Evolutionary conservation across 768 basidiomycete genomes (phyloP), one percentile per base, ranked within the genome.

Genomic region (Lentinula sp.): DNA sequence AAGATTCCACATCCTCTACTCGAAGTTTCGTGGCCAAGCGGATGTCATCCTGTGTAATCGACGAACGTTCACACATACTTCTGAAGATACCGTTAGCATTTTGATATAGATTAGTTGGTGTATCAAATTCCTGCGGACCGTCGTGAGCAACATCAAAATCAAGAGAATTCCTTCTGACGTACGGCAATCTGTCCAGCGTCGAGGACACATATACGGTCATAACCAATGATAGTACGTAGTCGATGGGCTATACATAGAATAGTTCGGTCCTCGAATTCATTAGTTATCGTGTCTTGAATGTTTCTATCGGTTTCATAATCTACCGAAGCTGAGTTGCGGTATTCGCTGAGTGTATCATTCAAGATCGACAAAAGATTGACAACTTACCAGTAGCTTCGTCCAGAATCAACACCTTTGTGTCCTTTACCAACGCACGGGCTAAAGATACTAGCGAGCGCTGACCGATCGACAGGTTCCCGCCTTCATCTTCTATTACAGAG

Each of bases 221-320:
- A 95, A 11, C 84, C 80, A 63, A 95, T 86, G 67, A 96, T 94
- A 1, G 95, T 96, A 49, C 18, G 35, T 40, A 59, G 43, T 23
- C 21, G 66, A 90, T 88, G 92, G 62, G 91, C 91, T 63, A 95
- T 95, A 71, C 90, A 93, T 15, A 95, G 73, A 59, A 95, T 83
- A 0, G 95, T 96, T 64, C 87, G 85, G 70, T 93, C 87, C 48
- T 80, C 75, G 76, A 96, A 98, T 75, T 90, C 88, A 53, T 78
- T 78, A 1, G 91, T 81, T 63, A 98, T 96, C 5, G 95, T 96
- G 64, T 89, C 82, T 69, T 97, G 95, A 62, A 98, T 94, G 70
- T 91, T 91, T 61, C 85, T 77, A 74, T 97, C 95, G 0, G 93
- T 95, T 72, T 91, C 92, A 65, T 87, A 89, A 66, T 94, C 92